phyloP scores from a whole-genome alignment of 805 yeast species.

The Kodamaea fukazawae region DNA sequence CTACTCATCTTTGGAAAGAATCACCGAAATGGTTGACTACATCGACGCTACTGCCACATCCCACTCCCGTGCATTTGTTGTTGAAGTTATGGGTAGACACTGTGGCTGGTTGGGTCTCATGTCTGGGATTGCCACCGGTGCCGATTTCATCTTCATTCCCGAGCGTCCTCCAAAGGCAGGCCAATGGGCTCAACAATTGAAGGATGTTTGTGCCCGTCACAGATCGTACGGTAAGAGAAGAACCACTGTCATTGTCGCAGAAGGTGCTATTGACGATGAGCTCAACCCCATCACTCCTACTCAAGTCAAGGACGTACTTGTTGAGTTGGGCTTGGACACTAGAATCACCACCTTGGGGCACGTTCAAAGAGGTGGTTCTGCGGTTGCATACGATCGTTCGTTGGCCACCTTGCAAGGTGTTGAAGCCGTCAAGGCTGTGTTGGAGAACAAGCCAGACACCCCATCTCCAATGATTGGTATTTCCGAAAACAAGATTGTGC shows the following conservation, averaged over 20 bases:
- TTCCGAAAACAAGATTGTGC: constrained; percentile 65
- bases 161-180: constrained; percentile 66
- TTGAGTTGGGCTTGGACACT: constrained; percentile 69
- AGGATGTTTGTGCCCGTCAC: constrained; percentile 60
- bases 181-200: constrained; percentile 68
- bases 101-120: constrained; percentile 85
- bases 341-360: constrained; percentile 77
- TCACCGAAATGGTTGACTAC: constrained; percentile 72
- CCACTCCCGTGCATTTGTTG: constrained; percentile 79
- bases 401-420: constrained; percentile 80
- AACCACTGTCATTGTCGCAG: constrained; percentile 78
- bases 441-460: constrained; percentile 64
- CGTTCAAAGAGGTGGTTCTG: constrained; percentile 82
- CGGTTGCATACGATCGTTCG: constrained; percentile 70
- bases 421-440: constrained; percentile 73
- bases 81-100: constrained; percentile 88
- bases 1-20: constrained; percentile 72
- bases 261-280: constrained; percentile 75
- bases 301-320: constrained; percentile 64
- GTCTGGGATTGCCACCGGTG: constrained; percentile 79
- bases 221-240: constrained; percentile 71
- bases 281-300: constrained; percentile 64
- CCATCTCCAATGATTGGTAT: constrained; percentile 80
- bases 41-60: constrained; percentile 83
- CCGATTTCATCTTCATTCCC: constrained; percentile 78